These are phyloP conservation scores for Apiotrichum akiyoshidainum DNA, from an alignment of 1,284 basidiomycete species.

Conservation along the genomic window DNA sequence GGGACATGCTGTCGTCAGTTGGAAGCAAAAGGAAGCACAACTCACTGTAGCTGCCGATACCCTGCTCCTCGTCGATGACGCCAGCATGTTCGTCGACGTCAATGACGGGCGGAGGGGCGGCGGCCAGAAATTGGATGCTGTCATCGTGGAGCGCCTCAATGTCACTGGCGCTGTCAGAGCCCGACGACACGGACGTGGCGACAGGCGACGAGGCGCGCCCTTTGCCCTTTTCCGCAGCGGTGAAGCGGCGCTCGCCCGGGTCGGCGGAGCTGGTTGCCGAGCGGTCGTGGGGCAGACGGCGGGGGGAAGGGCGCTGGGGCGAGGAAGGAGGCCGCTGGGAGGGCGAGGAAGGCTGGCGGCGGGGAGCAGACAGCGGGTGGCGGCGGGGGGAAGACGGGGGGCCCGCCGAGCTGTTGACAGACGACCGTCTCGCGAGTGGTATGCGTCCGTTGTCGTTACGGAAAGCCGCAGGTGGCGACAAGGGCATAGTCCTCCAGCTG, in stretches of 20 bases:
- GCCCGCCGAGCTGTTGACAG: no score
- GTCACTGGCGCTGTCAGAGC: conserved; percentile 5
- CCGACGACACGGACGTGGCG: conserved; percentile 2
- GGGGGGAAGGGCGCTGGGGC: neutral
- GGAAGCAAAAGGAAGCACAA: neutral
- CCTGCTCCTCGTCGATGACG: conserved; percentile 13
- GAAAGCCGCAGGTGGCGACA: no score
- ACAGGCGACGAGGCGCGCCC: conserved; percentile 12
- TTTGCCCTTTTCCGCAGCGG: conserved; percentile 28
- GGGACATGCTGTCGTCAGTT: conserved; percentile 35
- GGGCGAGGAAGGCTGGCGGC: no score
- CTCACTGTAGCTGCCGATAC: conserved; percentile 20
- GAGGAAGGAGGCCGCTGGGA: no score
- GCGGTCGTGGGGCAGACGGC: neutral
- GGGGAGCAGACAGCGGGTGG: no score
- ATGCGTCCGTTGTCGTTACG: no score
- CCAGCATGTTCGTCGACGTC: conserved; percentile 2
- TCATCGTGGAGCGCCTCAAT: conserved; percentile 9
- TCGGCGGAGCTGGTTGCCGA: neutral
- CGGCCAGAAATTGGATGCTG: conserved; percentile 16
- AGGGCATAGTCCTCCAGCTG: no score
- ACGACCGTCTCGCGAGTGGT: no score
- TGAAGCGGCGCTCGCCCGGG: conserved; percentile 22
- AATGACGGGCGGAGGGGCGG: neutral
- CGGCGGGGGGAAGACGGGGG: no score